Evolutionary conservation across 2,329 filamentous ascomycete species (phyloP).

Genomic region (Fusarium guadeloupense): DNA sequence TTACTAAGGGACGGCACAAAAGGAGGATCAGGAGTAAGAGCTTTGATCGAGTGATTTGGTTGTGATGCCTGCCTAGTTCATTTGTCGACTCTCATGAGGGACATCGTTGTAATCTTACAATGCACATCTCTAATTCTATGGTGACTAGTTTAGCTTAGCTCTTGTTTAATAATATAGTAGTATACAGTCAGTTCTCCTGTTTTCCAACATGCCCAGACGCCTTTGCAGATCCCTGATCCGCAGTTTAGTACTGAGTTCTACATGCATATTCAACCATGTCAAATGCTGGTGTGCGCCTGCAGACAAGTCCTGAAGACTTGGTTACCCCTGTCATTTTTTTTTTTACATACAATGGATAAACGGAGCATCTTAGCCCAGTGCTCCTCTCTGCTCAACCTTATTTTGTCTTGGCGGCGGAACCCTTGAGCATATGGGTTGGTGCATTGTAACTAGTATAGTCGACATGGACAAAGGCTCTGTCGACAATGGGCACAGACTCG

Average conservation of each 20-base stretch:
- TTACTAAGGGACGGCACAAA: constrained; percentile 63
- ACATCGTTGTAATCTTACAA: background rate
- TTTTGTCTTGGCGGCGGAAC: constrained; percentile 37
- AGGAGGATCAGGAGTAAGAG: constrained; percentile 1
- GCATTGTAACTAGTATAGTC: constrained; percentile 71
- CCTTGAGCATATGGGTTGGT: constrained; percentile 65
- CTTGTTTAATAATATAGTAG: constrained; percentile 23
- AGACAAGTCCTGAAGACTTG: background rate
- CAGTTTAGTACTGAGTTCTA: background rate
- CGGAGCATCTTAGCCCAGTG: no score
- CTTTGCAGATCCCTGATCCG: background rate
- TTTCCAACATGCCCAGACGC: background rate
- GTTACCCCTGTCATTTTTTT: no score
- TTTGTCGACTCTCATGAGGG: background rate
- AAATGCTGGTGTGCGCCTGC: background rate
- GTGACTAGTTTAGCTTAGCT: constrained; percentile 8
- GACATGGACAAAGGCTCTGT: constrained; percentile 74
- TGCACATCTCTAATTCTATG: background rate
- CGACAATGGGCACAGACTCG: constrained; percentile 83
- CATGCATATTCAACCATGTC: background rate
- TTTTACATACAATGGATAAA: no score
- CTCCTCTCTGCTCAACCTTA: no score
- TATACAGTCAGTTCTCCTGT: constrained; percentile 6
- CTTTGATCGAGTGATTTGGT: background rate
- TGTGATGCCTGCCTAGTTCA: constrained; percentile 6